Conservation (phyloP, 2,329 filamentous ascomycete genomes). For the Seiridium unicorne region DNA sequence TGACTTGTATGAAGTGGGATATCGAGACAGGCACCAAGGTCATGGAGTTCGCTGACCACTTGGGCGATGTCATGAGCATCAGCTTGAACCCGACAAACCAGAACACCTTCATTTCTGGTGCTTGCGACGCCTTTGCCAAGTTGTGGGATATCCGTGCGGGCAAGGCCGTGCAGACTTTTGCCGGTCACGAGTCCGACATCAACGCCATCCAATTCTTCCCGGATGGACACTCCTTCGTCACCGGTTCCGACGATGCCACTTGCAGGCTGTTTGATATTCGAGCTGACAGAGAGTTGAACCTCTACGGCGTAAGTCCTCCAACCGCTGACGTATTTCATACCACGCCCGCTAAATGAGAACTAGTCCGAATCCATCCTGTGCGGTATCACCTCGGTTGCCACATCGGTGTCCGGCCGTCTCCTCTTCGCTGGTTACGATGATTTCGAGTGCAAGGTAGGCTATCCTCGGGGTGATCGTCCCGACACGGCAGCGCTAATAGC, state of each 20-base stretch:
- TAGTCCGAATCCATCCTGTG: constrained; percentile 97
- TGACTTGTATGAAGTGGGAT: constrained; percentile 99
- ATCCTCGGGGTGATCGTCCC: neutral
- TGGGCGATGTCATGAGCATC: constrained; percentile 99
- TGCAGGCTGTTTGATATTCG: constrained; percentile 98
- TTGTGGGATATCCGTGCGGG: constrained; percentile 98
- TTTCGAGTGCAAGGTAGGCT: constrained; percentile 97
- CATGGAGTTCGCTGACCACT: constrained; percentile 95
- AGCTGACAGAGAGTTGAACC: constrained; percentile 77
- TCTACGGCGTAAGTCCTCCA: constrained; percentile 58
- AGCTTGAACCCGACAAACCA: constrained; percentile 99
- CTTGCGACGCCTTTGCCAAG: constrained; percentile 97
- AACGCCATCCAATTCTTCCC: constrained; percentile 99
- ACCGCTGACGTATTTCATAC: neutral
- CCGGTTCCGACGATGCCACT: constrained; percentile 94
- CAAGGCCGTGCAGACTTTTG: constrained; percentile 98
- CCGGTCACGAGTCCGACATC: constrained; percentile 97
- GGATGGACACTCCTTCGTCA: constrained; percentile 96
- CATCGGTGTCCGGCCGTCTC: constrained; percentile 91
- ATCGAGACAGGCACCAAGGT: constrained; percentile 97
- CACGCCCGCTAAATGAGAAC: constrained; percentile 15
- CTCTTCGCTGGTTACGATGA: constrained; percentile 98
- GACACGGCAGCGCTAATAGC: neutral
- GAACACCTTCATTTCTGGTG: constrained; percentile 99
- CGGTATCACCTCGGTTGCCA: constrained; percentile 96